These are phyloP conservation scores for Panicum virgatum DNA, from an alignment of 202 grass and related monocot species.

Conservation along the genomic window DNA sequence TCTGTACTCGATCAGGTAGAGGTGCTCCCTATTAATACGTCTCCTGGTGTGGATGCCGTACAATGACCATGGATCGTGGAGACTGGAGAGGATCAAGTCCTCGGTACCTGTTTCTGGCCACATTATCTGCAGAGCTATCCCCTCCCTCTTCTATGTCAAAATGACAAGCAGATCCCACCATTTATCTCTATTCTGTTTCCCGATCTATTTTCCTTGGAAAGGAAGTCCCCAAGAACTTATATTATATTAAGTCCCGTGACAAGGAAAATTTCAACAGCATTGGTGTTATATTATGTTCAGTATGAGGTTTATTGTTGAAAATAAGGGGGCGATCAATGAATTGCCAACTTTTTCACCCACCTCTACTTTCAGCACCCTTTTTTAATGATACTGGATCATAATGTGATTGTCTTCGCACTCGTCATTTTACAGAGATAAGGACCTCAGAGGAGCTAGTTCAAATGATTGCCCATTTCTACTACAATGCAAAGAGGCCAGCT, in stretches of 20 bases:
- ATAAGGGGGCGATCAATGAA: neutral
- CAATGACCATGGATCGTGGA: neutral
- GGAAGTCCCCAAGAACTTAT: neutral
- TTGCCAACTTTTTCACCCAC: neutral
- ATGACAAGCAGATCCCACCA: neutral
- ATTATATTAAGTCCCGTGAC: neutral
- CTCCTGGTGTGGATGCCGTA: neutral
- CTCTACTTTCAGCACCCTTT: neutral
- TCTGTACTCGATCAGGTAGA: neutral
- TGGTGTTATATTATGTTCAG: neutral
- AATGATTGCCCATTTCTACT: constrained; percentile 98
- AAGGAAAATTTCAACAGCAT: neutral
- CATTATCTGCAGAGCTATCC: neutral
- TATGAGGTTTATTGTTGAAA: constrained; percentile 5
- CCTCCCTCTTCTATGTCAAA: neutral
- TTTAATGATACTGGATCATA: neutral
- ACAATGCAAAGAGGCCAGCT: constrained; percentile 87
- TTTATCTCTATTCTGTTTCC: neutral
- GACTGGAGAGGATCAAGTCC: neutral
- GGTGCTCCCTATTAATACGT: neutral
- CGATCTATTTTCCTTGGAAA: neutral
- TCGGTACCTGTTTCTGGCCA: neutral
- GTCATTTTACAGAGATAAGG: constrained; percentile 60
- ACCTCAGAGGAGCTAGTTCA: constrained; percentile 74
- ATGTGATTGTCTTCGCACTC: constrained; percentile 11